These are phyloP conservation scores for Penicillium capsulatum DNA, from an alignment of 2,329 filamentous ascomycete genomes.

Conservation along the genomic window DNA sequence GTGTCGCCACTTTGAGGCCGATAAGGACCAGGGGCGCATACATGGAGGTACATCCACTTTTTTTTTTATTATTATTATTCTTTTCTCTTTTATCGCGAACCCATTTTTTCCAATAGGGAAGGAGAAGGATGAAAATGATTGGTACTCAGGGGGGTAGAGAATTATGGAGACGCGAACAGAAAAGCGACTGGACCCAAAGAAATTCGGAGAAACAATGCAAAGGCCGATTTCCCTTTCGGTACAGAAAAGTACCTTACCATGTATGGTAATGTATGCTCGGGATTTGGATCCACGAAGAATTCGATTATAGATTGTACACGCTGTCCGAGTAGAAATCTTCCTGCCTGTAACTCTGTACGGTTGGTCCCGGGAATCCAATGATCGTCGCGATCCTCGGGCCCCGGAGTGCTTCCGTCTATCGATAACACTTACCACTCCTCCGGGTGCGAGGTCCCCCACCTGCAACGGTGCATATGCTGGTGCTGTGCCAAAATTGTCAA, in stretches of 20 bases:
- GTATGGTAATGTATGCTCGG: background rate
- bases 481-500: no score
- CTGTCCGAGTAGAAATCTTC: no score
- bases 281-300: background rate
- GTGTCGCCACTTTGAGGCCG: slow-evolving; percentile 18
- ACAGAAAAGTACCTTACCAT: no score
- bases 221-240: no score
- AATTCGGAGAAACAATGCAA: slow-evolving; percentile 1
- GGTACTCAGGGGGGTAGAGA: slow-evolving; percentile 8
- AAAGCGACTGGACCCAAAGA: slow-evolving; percentile 13
- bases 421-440: slow-evolving; percentile 12
- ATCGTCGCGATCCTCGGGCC: slow-evolving; percentile 2
- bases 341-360: no score
- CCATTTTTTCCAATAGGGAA: background rate
- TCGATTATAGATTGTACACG: no score
- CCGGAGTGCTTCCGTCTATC: slow-evolving; percentile 19
- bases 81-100: slow-evolving; percentile 6
- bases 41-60: slow-evolving; percentile 2
- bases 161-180: slow-evolving; percentile 16
- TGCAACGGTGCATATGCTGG: slow-evolving; percentile 5
- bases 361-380: no score
- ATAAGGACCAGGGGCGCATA: slow-evolving; percentile 17
- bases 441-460: slow-evolving; percentile 12
- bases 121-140: slow-evolving; percentile 18
- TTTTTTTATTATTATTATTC: slow-evolving; percentile 6